phyloP scores from a whole-genome alignment of 345 rosid species.

The Aquilaria malaccensis region DNA sequence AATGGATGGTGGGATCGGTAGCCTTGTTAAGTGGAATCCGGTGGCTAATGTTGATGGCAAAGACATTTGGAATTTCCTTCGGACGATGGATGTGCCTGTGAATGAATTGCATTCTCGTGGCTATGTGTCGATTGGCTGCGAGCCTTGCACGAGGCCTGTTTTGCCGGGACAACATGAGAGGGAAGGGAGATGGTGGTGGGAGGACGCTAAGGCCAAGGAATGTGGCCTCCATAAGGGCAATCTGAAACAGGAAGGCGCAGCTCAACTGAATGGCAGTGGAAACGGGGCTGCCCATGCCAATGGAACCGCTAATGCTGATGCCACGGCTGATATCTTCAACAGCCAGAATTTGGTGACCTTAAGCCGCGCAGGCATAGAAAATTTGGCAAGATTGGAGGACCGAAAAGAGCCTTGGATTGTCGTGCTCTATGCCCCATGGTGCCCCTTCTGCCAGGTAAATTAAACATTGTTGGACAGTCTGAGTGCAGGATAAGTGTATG shows the following conservation, averaged over 20 bases:
- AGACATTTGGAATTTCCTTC: conserved; percentile 78
- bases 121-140: conserved; percentile 89
- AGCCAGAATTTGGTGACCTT: conserved; percentile 50
- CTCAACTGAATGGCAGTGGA: conserved; percentile 15
- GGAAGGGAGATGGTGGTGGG: conserved; percentile 99
- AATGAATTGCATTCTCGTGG: conserved; percentile 72
- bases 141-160: conserved; percentile 93
- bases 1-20: conserved; percentile 73
- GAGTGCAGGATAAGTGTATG: no score
- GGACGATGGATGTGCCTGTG: conserved; percentile 83
- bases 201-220: conserved; percentile 95
- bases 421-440: conserved; percentile 97
- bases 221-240: conserved; percentile 96
- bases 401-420: conserved; percentile 82
- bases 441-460: conserved; percentile 79
- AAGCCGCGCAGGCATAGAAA: conserved; percentile 75
- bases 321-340: conserved; percentile 48
- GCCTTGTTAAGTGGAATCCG: conserved; percentile 97
- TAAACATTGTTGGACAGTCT: no score
- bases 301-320: conserved; percentile 19
- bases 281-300: conserved; percentile 30
- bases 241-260: conserved; percentile 31
- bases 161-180: conserved; percentile 98
- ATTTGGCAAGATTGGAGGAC: conserved; percentile 52
- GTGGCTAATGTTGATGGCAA: conserved; percentile 70